These are phyloP conservation scores for Entomortierella chlamydospora DNA, from an alignment of 192 early-diverging fungal genomes.

Conservation along the genomic window DNA sequence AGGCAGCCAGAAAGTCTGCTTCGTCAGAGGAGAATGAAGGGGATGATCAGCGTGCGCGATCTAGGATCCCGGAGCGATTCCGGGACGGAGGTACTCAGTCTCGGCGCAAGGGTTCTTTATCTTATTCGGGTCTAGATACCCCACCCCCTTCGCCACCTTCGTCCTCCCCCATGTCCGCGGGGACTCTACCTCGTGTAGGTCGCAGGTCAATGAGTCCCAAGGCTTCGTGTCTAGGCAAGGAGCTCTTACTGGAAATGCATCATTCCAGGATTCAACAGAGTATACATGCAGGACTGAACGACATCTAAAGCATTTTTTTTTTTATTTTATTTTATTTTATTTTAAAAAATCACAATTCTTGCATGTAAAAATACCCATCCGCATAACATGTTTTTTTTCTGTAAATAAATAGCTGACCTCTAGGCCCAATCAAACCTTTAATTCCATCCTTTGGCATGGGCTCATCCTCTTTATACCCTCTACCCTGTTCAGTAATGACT, in stretches of 20 bases:
- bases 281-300: constrained; percentile 26
- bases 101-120: constrained; percentile 7
- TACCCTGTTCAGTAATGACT: no score
- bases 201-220: constrained; percentile 51
- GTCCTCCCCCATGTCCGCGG: constrained; percentile 13
- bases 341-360: no score
- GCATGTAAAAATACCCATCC: no score
- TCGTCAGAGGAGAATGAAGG: constrained; percentile 47
- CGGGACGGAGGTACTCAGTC: constrained; percentile 12
- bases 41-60: constrained; percentile 18
- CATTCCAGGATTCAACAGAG: constrained; percentile 43
- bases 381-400: no score
- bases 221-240: constrained; percentile 24
- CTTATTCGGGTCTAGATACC: constrained; percentile 22
- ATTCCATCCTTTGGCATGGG: no score
- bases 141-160: constrained; percentile 46
- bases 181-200: constrained; percentile 18
- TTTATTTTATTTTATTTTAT: no score
- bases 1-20: constrained; percentile 30
- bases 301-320: constrained; percentile 3
- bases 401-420: no score
- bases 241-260: constrained; percentile 47
- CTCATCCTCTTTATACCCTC: no score
- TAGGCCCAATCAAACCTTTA: no score
- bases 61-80: constrained; percentile 32